phyloP scores from a whole-genome alignment of 2,329 filamentous ascomycete species.

The Penicillium sp. region DNA sequence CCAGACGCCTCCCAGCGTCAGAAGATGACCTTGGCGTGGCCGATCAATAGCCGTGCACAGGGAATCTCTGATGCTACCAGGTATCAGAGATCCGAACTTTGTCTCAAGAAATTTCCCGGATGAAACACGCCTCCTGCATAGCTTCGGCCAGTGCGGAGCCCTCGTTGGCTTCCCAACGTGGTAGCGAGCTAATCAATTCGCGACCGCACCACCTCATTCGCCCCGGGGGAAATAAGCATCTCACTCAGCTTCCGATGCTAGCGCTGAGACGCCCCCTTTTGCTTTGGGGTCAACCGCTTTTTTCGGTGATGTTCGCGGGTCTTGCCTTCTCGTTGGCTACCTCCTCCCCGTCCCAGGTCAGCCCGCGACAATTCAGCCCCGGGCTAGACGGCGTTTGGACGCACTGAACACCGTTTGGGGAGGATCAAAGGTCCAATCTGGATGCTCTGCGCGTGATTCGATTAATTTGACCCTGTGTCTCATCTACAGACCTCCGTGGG shows the following conservation, averaged over 20 bases:
- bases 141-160: slow-evolving; percentile 8
- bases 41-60: background rate
- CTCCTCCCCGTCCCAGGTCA: background rate
- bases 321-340: slow-evolving; percentile 3
- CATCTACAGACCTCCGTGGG: slow-evolving; percentile 18
- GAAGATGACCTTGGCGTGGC: background rate
- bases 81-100: slow-evolving; percentile 1
- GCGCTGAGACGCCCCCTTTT: slow-evolving; percentile 6
- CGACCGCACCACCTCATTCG: slow-evolving; percentile 25
- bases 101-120: slow-evolving; percentile 1
- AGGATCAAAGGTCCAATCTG: background rate
- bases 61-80: background rate
- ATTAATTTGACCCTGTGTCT: slow-evolving; percentile 17
- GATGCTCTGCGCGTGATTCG: background rate
- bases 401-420: background rate
- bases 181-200: slow-evolving; percentile 24
- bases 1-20: background rate
- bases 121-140: slow-evolving; percentile 15
- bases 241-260: slow-evolving; percentile 9
- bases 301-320: background rate
- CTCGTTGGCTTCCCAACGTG: slow-evolving; percentile 10
- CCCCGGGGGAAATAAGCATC: slow-evolving; percentile 28
- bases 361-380: background rate
- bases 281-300: background rate
- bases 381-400: slow-evolving; percentile 1